Evolutionary conservation across 441 rosid species (phyloP).

Genomic region (Eruca vesicaria): DNA sequence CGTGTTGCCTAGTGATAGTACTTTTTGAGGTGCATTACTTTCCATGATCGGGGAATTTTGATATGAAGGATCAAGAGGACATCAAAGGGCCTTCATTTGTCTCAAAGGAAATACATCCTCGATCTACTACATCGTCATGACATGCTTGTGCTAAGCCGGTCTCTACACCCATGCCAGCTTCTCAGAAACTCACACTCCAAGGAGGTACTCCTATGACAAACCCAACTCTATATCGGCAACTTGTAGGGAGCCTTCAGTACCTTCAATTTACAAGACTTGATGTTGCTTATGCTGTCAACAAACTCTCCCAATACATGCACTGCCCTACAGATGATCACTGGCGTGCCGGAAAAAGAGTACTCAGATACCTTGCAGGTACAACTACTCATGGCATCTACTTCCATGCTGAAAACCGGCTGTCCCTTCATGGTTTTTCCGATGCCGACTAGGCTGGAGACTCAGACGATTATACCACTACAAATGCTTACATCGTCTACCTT

Average conservation of each 20-base stretch:
- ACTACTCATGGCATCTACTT: background rate
- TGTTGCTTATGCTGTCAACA: background rate
- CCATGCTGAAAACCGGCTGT: background rate
- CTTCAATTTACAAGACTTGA: background rate
- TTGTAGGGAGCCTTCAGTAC: background rate
- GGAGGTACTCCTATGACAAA: too few relatives aligned
- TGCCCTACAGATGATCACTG: background rate
- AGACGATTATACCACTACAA: background rate
- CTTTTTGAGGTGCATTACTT: too few relatives aligned
- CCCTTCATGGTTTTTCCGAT: background rate
- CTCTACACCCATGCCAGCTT: background rate
- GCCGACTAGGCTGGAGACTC: background rate
- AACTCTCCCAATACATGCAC: background rate
- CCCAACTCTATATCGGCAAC: background rate
- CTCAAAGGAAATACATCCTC: too few relatives aligned
- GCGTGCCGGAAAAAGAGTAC: background rate
- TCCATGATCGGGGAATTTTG: too few relatives aligned
- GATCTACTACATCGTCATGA: too few relatives aligned
- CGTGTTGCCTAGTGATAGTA: too few relatives aligned
- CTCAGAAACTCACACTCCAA: too few relatives aligned
- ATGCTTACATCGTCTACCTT: background rate
- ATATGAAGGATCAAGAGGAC: too few relatives aligned
- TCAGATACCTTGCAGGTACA: background rate
- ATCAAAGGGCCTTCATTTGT: too few relatives aligned
- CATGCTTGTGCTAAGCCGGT: too few relatives aligned